A percentile compares a stretch with the other conserved stretches of the same genome.
Evolutionary conservation across 2,329 filamentous ascomycete genomes (phyloP).

Genomic region (Penicillium sp.): DNA sequence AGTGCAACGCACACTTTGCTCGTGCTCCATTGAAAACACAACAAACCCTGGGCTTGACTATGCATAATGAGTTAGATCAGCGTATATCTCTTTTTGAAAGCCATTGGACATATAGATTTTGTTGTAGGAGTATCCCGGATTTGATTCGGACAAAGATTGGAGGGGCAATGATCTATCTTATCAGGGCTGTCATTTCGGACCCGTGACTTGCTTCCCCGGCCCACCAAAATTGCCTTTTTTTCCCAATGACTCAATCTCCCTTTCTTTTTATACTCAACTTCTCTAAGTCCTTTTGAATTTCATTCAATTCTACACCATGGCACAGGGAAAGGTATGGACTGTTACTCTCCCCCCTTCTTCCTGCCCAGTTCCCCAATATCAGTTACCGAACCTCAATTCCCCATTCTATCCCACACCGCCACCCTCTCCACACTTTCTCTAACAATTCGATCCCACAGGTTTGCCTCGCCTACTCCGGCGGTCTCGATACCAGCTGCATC

Average conservation of each 20-base stretch:
- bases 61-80: neutral
- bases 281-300: slow-evolving; percentile 5
- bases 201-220: slow-evolving; percentile 18
- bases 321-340: slow-evolving; percentile 24
- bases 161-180: slow-evolving; percentile 12
- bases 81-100: neutral
- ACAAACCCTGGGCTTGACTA: accelerated
- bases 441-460: slow-evolving; percentile 23
- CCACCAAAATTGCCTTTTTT: slow-evolving; percentile 22
- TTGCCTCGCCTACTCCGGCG: slow-evolving; percentile 45
- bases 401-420: slow-evolving; percentile 13
- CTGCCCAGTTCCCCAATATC: too few species aligned
- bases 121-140: neutral
- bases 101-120: neutral
- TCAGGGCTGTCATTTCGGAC: slow-evolving; percentile 22
- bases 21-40: too few species aligned
- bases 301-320: slow-evolving; percentile 20
- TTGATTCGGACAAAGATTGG: neutral
- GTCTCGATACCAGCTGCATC: slow-evolving; percentile 60
- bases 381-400: neutral
- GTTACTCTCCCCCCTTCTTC: neutral
- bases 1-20: neutral
- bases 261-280: slow-evolving; percentile 13
- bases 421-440: slow-evolving; percentile 11
- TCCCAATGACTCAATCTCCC: slow-evolving; percentile 21